Conservation (phyloP, 2,329 filamentous ascomycete genomes). For the Sclerotinia sclerotiorum region DNA sequence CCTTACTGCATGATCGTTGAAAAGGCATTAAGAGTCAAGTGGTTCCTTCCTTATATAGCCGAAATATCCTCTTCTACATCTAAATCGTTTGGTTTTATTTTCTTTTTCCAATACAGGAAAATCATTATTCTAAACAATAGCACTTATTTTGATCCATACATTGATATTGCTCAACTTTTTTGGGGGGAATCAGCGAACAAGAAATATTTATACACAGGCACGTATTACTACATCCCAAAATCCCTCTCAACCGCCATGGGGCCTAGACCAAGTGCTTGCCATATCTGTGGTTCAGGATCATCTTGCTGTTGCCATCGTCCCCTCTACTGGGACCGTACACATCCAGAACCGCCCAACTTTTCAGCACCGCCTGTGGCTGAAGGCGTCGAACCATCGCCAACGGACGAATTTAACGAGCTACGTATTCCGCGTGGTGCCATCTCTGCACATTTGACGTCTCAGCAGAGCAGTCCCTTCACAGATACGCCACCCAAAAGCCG, state of each 20-base stretch:
- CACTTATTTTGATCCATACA: background rate
- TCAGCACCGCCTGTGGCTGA: too few relatives aligned
- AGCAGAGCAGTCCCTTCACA: too few relatives aligned
- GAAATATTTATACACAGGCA: background rate
- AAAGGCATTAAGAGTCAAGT: background rate
- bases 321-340: too few relatives aligned
- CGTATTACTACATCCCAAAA: background rate
- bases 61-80: background rate
- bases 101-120: background rate
- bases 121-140: background rate
- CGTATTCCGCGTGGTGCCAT: too few relatives aligned
- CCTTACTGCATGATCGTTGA: background rate
- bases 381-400: too few relatives aligned
- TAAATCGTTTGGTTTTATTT: background rate
- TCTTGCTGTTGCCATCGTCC: too few relatives aligned
- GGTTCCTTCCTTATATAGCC: background rate
- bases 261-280: too few relatives aligned
- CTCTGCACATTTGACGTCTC: too few relatives aligned
- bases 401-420: too few relatives aligned
- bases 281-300: too few relatives aligned
- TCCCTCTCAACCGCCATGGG: background rate
- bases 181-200: background rate
- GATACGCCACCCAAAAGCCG: too few relatives aligned
- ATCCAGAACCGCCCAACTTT: too few relatives aligned
- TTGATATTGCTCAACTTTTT: background rate